Evolutionary conservation across 768 basidiomycete genomes (phyloP), one percentile per base, ranked within the genome.

Genomic region (Kwoniella bestiolae): DNA sequence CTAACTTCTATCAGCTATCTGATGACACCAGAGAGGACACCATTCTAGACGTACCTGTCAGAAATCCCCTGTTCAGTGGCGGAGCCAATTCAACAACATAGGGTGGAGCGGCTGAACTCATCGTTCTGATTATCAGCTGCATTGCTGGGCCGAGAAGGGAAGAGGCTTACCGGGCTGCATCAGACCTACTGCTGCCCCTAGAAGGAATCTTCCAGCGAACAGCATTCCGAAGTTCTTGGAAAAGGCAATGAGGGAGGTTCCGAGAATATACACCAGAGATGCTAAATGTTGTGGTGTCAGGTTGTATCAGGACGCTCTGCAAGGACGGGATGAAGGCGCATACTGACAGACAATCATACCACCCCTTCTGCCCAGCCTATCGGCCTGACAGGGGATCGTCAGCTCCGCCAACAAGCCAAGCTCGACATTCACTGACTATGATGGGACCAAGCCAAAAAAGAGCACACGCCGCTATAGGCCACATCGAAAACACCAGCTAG

Each of bases 401-500:
- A 41, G 18, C 8, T 9, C 8, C 7, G 18, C 18, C 38, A 18
- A 41, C 18, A 16, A 18, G 12, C 12, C 12, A 11, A 41, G 12
- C 38, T 14, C 18, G 12, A 41, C 12, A 41, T 16, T 41, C 12
- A 49, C 65, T 32, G 18, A 74, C 72, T 21, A 74, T 34, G 23
- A 68, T 65, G 9, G 73, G 70, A 9, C 73, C 70, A 3, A 75
- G 56, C 70, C 73, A 75, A 55, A 75, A 75, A 2, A 71, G 72
- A 29, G 59, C 56, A 52, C 68, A 69, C 9, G 68, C 73, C 8
- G 73, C 70, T 29, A 75, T 72, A 1, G 73, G 70, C 68, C 68
- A 75, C 61, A 75, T 65, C 6, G 68, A 63, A 50, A 75, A 75
- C 26, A 75, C 65, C 25, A 75, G 63, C 73, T 74, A 47, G 9